These are phyloP conservation scores for Saccharomycopsis schoenii DNA, from an alignment of 805 yeast genomes.

Conservation along the genomic window DNA sequence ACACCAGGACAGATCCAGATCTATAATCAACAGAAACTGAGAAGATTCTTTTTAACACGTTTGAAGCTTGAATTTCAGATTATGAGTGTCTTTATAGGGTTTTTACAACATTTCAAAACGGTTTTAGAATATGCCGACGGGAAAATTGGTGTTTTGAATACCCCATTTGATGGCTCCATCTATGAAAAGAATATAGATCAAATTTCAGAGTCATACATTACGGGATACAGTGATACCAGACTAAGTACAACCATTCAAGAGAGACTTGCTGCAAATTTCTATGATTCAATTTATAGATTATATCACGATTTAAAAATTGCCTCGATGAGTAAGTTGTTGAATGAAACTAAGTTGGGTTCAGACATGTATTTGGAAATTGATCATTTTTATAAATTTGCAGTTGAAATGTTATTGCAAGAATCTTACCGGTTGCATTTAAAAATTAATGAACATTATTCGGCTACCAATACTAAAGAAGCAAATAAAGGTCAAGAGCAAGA, in stretches of 20 bases:
- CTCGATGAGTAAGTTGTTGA: slow-evolving; percentile 35
- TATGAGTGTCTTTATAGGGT: not conserved
- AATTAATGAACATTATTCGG: slow-evolving; percentile 19
- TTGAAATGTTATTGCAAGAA: slow-evolving; percentile 58
- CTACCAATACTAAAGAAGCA: slow-evolving; percentile 25
- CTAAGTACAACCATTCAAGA: slow-evolving; percentile 30
- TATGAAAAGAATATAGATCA: not conserved
- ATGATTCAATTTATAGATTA: slow-evolving; percentile 41
- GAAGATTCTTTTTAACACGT: not conserved
- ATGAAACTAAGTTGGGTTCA: slow-evolving; percentile 39
- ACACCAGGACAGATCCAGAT: not conserved
- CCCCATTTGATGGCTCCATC: not conserved
- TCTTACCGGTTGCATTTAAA: slow-evolving; percentile 34
- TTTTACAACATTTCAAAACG: not conserved
- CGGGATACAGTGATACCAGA: not conserved
- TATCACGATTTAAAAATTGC: slow-evolving; percentile 62
- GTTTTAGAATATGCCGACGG: not conserved
- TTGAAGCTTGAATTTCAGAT: not conserved
- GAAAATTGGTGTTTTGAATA: not conserved
- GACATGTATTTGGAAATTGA: slow-evolving; percentile 45
- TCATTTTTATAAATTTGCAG: slow-evolving; percentile 49
- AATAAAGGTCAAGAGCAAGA: slow-evolving; percentile 11
- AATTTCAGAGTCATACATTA: not conserved
- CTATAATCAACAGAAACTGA: not conserved
- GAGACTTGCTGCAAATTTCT: slow-evolving; percentile 31